Percentiles rank a stretch among this genome's conserved stretches.
These are phyloP conservation scores for Leccinum truebloodii DNA, from an alignment of 768 basidiomycete genomes.

Conservation along the genomic window DNA sequence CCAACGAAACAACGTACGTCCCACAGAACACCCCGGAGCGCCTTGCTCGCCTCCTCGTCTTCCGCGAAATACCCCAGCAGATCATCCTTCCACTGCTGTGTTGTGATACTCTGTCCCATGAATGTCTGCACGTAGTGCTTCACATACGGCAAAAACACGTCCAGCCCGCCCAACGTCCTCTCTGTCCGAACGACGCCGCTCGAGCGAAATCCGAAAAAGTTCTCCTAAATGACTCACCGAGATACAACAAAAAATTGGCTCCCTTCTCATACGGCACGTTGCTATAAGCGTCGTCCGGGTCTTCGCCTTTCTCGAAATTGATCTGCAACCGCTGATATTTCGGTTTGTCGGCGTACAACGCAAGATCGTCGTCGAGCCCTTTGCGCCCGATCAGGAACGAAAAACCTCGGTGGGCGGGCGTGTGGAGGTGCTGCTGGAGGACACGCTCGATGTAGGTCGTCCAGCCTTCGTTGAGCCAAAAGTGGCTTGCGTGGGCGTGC, in stretches of 20 bases:
- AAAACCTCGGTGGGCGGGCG: constrained; percentile 78
- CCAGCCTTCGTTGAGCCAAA: constrained; percentile 93
- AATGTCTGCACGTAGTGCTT: constrained; percentile 81
- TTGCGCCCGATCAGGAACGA: constrained; percentile 77
- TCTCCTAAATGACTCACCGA: constrained; percentile 51
- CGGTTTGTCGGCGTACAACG: constrained; percentile 55
- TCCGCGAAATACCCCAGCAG: constrained; percentile 68
- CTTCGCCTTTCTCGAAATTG: constrained; percentile 68
- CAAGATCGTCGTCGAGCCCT: constrained; percentile 66
- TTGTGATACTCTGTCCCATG: constrained; percentile 81
- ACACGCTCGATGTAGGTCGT: constrained; percentile 92
- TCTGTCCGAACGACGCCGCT: constrained; percentile 3
- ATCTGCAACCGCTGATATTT: constrained; percentile 79
- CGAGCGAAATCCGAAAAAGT: background rate
- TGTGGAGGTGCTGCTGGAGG: constrained; percentile 66
- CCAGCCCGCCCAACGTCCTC: constrained; percentile 28
- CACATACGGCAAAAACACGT: constrained; percentile 83
- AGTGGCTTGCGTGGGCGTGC: constrained; percentile 71
- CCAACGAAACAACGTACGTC: constrained; percentile 48
- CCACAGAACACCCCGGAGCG: constrained; percentile 75
- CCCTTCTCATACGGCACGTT: constrained; percentile 88
- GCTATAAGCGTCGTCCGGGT: constrained; percentile 78
- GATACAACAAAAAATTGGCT: constrained; percentile 79
- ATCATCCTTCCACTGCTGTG: constrained; percentile 80
- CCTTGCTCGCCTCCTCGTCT: constrained; percentile 56